A percentile compares a stretch with the other conserved stretches of the same genome.
These are phyloP conservation scores for Eragrostis curvula DNA, from an alignment of 176 grass and related monocot genomes.

Conservation along the genomic window DNA sequence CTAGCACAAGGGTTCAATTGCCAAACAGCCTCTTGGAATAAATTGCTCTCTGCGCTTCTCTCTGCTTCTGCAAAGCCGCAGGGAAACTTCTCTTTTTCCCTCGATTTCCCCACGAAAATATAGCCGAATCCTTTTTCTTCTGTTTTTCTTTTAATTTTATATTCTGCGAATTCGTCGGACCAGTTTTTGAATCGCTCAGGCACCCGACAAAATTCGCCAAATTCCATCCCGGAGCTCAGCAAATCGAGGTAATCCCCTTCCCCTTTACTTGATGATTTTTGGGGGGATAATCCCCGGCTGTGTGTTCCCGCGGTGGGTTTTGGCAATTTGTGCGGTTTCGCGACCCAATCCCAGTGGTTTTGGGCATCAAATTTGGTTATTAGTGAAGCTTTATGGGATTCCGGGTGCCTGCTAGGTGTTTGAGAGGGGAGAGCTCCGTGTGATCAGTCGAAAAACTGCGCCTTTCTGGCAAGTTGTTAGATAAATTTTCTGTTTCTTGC, in stretches of 20 bases:
- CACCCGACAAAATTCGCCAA: neutral
- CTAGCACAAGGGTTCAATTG: neutral
- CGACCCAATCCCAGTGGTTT: neutral
- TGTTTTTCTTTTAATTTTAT: neutral
- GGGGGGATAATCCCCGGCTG: neutral
- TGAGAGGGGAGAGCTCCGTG: neutral
- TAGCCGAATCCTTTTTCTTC: neutral
- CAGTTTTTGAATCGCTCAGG: neutral
- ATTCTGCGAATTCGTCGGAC: neutral
- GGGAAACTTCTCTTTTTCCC: neutral
- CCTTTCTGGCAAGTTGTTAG: neutral
- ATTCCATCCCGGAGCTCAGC: neutral
- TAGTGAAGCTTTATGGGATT: neutral
- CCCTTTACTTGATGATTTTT: neutral
- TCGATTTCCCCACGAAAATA: neutral
- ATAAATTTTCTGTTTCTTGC: neutral
- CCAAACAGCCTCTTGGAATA: neutral
- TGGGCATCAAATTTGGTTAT: neutral
- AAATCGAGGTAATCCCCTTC: neutral
- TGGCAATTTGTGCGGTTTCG: neutral
- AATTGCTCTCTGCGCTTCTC: neutral
- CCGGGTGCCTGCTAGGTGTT: neutral
- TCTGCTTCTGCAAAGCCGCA: neutral
- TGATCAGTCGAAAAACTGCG: slow-evolving; percentile 8
- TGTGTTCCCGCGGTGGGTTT: neutral